Evolutionary conservation across 129 eudicot species (phyloP).

Genomic region (Sambucus nigra): DNA sequence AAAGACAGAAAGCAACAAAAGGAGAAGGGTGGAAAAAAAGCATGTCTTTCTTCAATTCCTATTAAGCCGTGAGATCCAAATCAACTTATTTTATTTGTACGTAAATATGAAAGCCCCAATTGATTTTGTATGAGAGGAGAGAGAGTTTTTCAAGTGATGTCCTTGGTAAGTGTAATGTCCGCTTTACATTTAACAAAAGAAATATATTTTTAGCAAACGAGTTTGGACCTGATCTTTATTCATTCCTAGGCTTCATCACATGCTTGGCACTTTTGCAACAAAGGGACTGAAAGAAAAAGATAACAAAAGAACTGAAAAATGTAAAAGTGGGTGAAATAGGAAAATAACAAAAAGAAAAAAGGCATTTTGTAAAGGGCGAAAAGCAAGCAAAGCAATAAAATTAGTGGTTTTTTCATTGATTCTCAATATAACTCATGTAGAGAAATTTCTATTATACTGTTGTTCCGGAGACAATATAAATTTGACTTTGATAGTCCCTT

Average conservation of each 20-base stretch:
- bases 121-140: constrained; percentile 16
- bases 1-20: constrained; percentile 64
- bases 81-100: constrained; percentile 8
- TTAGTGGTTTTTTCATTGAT: too few species aligned
- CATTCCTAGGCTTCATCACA: background rate
- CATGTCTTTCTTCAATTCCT: constrained; percentile 10
- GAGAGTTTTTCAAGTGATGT: constrained; percentile 11
- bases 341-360: background rate
- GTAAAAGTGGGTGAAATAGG: background rate
- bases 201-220: background rate
- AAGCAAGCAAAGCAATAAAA: background rate
- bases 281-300: background rate
- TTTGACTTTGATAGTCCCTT: too few species aligned
- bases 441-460: too few species aligned
- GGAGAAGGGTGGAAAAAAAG: constrained; percentile 26
- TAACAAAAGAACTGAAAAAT: background rate
- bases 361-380: background rate
- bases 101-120: background rate
- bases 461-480: too few species aligned
- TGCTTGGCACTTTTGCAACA: background rate
- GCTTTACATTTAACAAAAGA: constrained; percentile 19
- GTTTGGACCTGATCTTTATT: background rate
- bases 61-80: constrained; percentile 27
- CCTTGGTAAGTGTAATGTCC: constrained; percentile 35
- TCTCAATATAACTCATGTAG: too few species aligned